These are phyloP conservation scores for Stevia rebaudiana DNA, from an alignment of 140 eudicot species.

Conservation along the genomic window DNA sequence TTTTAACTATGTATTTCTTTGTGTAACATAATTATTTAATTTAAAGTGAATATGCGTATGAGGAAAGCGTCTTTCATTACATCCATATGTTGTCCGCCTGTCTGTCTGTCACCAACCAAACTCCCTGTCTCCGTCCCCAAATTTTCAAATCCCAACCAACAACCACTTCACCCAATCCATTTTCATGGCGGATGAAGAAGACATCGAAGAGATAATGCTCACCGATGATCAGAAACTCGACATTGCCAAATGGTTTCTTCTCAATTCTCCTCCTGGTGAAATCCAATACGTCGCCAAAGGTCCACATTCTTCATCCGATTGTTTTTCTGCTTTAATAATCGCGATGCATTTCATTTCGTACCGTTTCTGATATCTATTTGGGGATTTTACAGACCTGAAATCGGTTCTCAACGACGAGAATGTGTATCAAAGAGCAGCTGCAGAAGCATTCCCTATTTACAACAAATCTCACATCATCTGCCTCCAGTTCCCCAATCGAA, in stretches of 20 bases:
- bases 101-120: not conserved
- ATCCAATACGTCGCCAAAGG: conserved; percentile 95
- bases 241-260: conserved; percentile 98
- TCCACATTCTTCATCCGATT: not conserved
- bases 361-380: not conserved
- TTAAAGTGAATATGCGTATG: too few relatives aligned
- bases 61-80: not conserved
- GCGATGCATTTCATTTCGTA: not conserved
- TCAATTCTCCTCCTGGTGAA: conserved; percentile 96
- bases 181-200: conserved; percentile 55
- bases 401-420: conserved; percentile 64
- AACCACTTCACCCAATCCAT: not conserved
- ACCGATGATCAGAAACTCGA: conserved; percentile 61
- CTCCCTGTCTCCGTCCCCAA: not conserved
- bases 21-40: too few relatives aligned
- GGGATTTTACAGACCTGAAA: conserved; percentile 50
- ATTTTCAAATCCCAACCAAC: conserved; percentile 11
- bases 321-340: not conserved
- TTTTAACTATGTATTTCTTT: too few relatives aligned
- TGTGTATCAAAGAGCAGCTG: conserved; percentile 56
- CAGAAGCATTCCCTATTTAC: conserved; percentile 78
- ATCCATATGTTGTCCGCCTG: not conserved
- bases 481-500: conserved; percentile 63
- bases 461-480: conserved; percentile 71
- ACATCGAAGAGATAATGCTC: conserved; percentile 35